phyloP scores from a whole-genome alignment of 1,284 basidiomycete species.

The Austroboletus niveus region DNA sequence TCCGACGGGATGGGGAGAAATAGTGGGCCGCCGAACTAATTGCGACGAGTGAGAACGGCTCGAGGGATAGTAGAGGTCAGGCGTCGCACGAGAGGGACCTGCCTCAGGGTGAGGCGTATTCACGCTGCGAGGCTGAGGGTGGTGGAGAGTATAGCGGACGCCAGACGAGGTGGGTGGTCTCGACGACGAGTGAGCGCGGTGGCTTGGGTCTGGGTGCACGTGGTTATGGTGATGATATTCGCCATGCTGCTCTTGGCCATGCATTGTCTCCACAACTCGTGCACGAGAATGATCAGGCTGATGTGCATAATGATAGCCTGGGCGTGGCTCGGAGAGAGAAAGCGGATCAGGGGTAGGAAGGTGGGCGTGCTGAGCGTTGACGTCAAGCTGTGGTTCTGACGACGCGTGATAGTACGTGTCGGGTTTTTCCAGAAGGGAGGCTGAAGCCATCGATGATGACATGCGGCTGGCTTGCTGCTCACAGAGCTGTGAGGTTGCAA shows the following conservation, averaged over 20 bases:
- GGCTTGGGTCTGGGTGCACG: constrained; percentile 20
- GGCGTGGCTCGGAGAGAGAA: constrained; percentile 28
- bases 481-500: constrained; percentile 24
- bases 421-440: constrained; percentile 26
- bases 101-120: constrained; percentile 22
- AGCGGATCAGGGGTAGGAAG: constrained; percentile 32
- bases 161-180: constrained; percentile 20
- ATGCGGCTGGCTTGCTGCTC: constrained; percentile 27
- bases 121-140: constrained; percentile 10
- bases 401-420: constrained; percentile 29
- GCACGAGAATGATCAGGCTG: constrained; percentile 26
- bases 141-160: constrained; percentile 21
- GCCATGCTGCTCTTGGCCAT: constrained; percentile 26
- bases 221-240: constrained; percentile 26
- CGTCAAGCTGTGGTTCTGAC: constrained; percentile 31
- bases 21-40: constrained; percentile 21
- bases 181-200: constrained; percentile 15
- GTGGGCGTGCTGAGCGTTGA: constrained; percentile 26
- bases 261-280: constrained; percentile 27
- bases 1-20: constrained; percentile 15
- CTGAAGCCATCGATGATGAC: constrained; percentile 30
- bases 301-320: constrained; percentile 32
- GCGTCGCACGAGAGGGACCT: constrained; percentile 16
- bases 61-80: constrained; percentile 21
- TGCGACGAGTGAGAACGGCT: constrained; percentile 13